phyloP scores from a whole-genome alignment of 31 red algal species.

The Odonthalia washingtoniensis region DNA sequence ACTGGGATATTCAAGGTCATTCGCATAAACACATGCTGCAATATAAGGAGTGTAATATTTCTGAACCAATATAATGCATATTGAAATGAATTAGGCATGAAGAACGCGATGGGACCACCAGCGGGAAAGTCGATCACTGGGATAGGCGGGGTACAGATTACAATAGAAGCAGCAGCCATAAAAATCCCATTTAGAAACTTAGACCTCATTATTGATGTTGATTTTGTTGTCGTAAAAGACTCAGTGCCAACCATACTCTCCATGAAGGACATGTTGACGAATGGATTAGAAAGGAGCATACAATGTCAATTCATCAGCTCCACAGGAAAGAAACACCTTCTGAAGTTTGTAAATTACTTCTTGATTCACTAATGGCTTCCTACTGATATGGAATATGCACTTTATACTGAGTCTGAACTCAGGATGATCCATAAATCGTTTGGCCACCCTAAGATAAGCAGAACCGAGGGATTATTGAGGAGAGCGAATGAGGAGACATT shows the following conservation, averaged over 20 bases:
- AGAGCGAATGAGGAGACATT: too few species aligned
- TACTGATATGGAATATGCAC: too few species aligned
- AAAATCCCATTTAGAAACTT: slow-evolving; percentile 5
- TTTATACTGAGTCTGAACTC: too few species aligned
- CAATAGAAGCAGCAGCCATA: neutral
- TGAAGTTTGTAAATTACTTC: too few species aligned
- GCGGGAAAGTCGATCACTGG: neutral
- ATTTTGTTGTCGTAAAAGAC: neutral
- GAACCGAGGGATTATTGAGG: too few species aligned
- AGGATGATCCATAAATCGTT: too few species aligned
- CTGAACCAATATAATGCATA: slow-evolving; percentile 13
- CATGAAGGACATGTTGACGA: too few species aligned
- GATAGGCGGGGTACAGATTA: neutral
- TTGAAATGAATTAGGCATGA: neutral
- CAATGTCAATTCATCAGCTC: too few species aligned
- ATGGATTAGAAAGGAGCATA: too few species aligned
- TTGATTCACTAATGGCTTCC: too few species aligned
- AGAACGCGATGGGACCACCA: neutral
- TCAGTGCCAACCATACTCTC: neutral
- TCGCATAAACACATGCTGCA: slow-evolving; percentile 2
- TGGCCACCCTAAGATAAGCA: too few species aligned
- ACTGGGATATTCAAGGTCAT: slow-evolving; percentile 35
- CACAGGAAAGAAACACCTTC: too few species aligned
- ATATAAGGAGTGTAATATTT: neutral
- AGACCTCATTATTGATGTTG: slow-evolving; percentile 27